A percentile compares a stretch with the other conserved stretches of the same genome.
phyloP scores from a whole-genome alignment of 75 land plant species.

The Ceratopteris richardii region DNA sequence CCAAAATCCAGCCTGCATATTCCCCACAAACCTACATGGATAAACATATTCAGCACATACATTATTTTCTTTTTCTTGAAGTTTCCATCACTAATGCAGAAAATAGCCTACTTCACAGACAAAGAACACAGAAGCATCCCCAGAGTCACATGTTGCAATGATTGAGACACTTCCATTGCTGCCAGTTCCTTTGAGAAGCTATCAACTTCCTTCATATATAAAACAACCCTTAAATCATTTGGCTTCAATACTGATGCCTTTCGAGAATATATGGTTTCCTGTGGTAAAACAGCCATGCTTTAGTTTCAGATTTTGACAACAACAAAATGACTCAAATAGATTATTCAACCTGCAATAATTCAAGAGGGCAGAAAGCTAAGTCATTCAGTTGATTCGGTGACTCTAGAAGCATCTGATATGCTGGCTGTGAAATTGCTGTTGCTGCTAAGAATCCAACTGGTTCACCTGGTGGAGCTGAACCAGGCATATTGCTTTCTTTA shows the following conservation, averaged over 20 bases:
- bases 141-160: not conserved
- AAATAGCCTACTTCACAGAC: not conserved
- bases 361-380: constrained; percentile 60
- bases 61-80: too few species aligned
- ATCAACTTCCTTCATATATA: constrained; percentile 2
- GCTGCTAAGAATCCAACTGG: constrained; percentile 96
- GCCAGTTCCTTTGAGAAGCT: not conserved
- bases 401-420: constrained; percentile 81
- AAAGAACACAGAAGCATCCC: not conserved
- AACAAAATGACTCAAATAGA: too few species aligned
- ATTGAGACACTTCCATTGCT: not conserved
- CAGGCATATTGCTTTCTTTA: not conserved
- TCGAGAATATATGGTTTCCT: constrained; percentile 68
- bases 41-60: too few species aligned
- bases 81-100: too few species aligned
- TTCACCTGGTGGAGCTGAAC: constrained; percentile 79
- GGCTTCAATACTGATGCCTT: constrained; percentile 40
- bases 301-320: too few species aligned
- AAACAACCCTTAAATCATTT: constrained; percentile 44
- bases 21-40: not conserved
- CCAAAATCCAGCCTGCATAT: not conserved
- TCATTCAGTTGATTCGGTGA: constrained; percentile 31
- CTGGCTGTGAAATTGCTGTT: constrained; percentile 88
- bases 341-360: constrained; percentile 67
- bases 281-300: constrained; percentile 8